Percentiles rank a stretch among this genome's conserved stretches.
These are phyloP conservation scores for Boletus sp. DNA, from an alignment of 768 basidiomycete species.

Conservation along the genomic window DNA sequence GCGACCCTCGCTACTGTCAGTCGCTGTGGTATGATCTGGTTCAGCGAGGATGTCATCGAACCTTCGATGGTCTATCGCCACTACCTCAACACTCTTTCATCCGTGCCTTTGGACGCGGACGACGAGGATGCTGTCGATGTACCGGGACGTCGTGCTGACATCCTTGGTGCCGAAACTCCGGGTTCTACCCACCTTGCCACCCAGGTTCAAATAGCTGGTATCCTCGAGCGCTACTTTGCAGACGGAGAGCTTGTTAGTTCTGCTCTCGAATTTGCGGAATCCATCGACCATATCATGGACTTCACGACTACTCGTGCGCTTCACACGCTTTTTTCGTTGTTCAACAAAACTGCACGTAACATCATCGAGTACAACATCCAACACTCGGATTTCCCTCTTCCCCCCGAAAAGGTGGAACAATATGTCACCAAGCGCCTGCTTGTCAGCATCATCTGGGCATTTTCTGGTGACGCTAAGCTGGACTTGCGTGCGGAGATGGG, in stretches of 20 bases:
- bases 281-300: constrained; percentile 99
- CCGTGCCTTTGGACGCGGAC: constrained; percentile 78
- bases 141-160: constrained; percentile 57
- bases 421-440: constrained; percentile 89
- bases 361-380: constrained; percentile 93
- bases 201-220: constrained; percentile 69
- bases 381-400: constrained; percentile 91
- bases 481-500: constrained; percentile 88
- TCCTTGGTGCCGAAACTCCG: constrained; percentile 40
- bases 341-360: constrained; percentile 94
- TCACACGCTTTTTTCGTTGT: constrained; percentile 92
- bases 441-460: constrained; percentile 95
- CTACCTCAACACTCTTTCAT: constrained; percentile 75
- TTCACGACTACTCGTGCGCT: constrained; percentile 90
- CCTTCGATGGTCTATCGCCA: constrained; percentile 88
- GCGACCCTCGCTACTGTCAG: constrained; percentile 98
- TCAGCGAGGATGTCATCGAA: constrained; percentile 93
- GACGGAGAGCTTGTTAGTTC: constrained; percentile 77
- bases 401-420: constrained; percentile 80
- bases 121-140: constrained; percentile 75
- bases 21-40: constrained; percentile 99
- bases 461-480: constrained; percentile 93
- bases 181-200: constrained; percentile 63
- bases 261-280: constrained; percentile 74
- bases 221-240: constrained; percentile 80